Conservation (phyloP, 2,329 filamentous ascomycete genomes). For the Epichloe elymi region DNA sequence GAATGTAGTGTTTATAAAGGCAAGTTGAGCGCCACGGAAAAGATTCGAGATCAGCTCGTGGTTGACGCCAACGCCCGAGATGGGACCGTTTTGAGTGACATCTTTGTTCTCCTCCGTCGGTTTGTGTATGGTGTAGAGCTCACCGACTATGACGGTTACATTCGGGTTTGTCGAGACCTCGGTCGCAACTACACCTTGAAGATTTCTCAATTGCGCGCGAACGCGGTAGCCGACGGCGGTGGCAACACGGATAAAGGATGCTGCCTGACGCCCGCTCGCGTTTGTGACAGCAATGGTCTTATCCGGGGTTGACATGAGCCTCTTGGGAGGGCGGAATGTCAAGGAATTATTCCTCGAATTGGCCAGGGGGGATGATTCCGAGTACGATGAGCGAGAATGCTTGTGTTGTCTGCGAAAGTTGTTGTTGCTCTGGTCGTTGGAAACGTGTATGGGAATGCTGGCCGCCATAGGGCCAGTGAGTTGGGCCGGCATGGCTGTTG, state of each 20-base stretch:
- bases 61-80: constrained; percentile 54
- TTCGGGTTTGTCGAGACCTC: constrained; percentile 76
- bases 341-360: constrained; percentile 45
- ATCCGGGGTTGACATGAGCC: constrained; percentile 44
- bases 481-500: constrained; percentile 25
- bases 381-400: constrained; percentile 49
- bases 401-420: constrained; percentile 37
- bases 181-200: constrained; percentile 75
- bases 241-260: constrained; percentile 86
- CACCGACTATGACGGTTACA: constrained; percentile 50
- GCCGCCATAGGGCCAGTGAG: constrained; percentile 24
- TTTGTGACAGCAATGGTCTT: constrained; percentile 94
- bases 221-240: constrained; percentile 89
- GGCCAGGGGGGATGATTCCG: constrained; percentile 42
- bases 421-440: constrained; percentile 21
- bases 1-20: constrained; percentile 96
- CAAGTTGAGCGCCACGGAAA: constrained; percentile 73
- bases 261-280: constrained; percentile 87
- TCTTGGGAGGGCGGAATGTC: constrained; percentile 47
- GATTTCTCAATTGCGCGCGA: constrained; percentile 77
- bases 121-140: constrained; percentile 45
- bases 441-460: constrained; percentile 25
- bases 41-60: constrained; percentile 59
- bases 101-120: constrained; percentile 38
- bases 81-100: constrained; percentile 56